These are phyloP conservation scores for Podaxis rugospora DNA, from an alignment of 768 basidiomycete species.

Conservation along the genomic window DNA sequence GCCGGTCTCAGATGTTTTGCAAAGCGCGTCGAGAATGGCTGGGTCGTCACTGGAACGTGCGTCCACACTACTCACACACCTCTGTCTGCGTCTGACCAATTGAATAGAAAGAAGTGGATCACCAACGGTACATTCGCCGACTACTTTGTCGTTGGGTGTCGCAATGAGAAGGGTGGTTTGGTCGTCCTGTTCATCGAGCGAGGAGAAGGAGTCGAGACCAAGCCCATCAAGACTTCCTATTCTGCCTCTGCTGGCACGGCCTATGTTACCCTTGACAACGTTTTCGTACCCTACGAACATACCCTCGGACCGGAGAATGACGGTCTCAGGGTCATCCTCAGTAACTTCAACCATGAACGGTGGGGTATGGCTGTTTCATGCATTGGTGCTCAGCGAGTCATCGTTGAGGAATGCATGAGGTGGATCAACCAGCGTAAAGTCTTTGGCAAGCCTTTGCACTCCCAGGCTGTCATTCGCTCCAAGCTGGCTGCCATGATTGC, in stretches of 20 bases:
- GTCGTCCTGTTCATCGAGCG: constrained; percentile 27
- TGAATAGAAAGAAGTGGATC: constrained; percentile 64
- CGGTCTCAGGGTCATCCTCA: constrained; percentile 39
- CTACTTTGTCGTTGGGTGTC: constrained; percentile 63
- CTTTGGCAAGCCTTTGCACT: constrained; percentile 82
- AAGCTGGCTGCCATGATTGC: constrained; percentile 88
- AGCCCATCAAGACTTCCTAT: constrained; percentile 71
- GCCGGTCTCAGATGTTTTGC: constrained; percentile 70
- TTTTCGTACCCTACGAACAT: constrained; percentile 82
- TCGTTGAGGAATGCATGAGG: constrained; percentile 78
- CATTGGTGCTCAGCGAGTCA: constrained; percentile 49
- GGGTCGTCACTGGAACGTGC: constrained; percentile 81
- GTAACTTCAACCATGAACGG: constrained; percentile 91
- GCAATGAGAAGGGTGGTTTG: constrained; percentile 39
- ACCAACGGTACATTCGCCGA: constrained; percentile 74
- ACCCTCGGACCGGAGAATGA: constrained; percentile 51
- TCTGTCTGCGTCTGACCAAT: not conserved
- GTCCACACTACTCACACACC: constrained; percentile 2
- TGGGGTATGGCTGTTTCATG: constrained; percentile 68
- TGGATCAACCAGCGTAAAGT: constrained; percentile 80
- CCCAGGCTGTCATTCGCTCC: constrained; percentile 81
- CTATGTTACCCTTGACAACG: constrained; percentile 78
- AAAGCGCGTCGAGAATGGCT: constrained; percentile 64
- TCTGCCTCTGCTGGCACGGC: constrained; percentile 83
- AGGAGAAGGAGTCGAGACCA: constrained; percentile 63